Evolutionary conservation across 208 protist genomes (phyloP), one percentile per base, ranked within the genome.

Genomic region (Leishmania mexicana): DNA sequence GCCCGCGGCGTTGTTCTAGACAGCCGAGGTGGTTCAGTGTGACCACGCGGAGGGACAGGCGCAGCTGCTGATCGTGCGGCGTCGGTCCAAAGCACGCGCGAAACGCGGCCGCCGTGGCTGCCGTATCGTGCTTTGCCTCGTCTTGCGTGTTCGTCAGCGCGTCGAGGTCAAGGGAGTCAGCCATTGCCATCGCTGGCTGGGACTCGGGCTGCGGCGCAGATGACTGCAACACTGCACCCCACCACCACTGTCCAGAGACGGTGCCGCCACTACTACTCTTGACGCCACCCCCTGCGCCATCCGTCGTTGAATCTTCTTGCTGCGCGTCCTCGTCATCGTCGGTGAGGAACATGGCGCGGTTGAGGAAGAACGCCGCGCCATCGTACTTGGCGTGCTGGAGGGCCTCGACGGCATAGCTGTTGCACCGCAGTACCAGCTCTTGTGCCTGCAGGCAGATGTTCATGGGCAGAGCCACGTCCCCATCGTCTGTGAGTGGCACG

Each of bases 11-110:
- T 45, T 92, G 90, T 79, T 97, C 92, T 85, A 98, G 90, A 80
- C 94, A 97, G 21, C 96, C 96, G 45, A 97, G 87, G 85, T 98
- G 97, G 87, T 98, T 98, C 67, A 91, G 87, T 76, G 96, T 98
- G 7, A 93, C 84, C 2, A 93, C 94, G 64, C 94, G 93, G 78
- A 97, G 85, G 4, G 89, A 83, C 17, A 94, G 80, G 51, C 96
- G 85, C 15, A 81, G 64, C 31, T 85, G 83, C 83, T 85, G 83
- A 38, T 85, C 83, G 13, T 82, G 83, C 53, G 78, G 67, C 3
- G 76, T 81, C 17, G 70, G 35, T 3, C 62, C 24, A 35, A 81
- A 81, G 75, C 78, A 79, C 17, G 76, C 76, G 4, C 81, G 81
- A 60, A 86, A 54, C 19, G 83, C 78, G 1, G 83, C 58, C 24